Evolutionary conservation across 2,329 filamentous ascomycete genomes (phyloP), one percentile per base, ranked within the genome.

Genomic region (Paracorniculantispora psalliotae): DNA sequence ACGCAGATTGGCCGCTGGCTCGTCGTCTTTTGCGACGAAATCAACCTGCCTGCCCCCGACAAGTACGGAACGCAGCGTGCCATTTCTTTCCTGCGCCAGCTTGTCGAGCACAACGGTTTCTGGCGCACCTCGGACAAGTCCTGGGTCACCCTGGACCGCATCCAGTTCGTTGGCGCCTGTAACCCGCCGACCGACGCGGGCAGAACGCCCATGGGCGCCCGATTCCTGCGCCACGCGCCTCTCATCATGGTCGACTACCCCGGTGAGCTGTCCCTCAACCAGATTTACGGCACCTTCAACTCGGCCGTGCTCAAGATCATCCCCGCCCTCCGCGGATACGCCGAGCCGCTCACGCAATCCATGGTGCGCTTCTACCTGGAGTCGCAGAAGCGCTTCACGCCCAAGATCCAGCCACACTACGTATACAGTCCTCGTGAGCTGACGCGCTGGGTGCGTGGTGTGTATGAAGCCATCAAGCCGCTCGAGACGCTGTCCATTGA

Each of bases 221-320:
- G 94, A 66, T 99, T 99, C 84, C 81, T 99, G 64, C 87, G 96
- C 61, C 96, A 99, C 73, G 92, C 94, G 17, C 94, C 94, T n/a
- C 84, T 99, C 57, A 90, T 99, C 75, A 99, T 99, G 96, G 96
- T 99, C 44, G 94, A 99, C 71, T 99, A 99, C 69, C 94, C 94
- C 61, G 94, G 96, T 68, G 92, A 99, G 76, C 81, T 92, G 46
- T 99, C 96, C 3, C 83, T 99, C 39, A 88, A 88, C 65, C 94
- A 99, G 72, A 99, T 99, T 65, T 99, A 99, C 71, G 94, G 96
- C 66, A 97, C 96, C 0, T 99, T 99, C 83, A 99, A 96, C 72
- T 89, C 84, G 58, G 94, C 96, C 10, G 86, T 99, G 46, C 87
- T 99, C 70, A 99, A 99, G 81, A 94, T 99, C 63, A 88, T 99